Conservation (phyloP, 495 filamentous ascomycete genomes). For the Neurospora sp. region DNA sequence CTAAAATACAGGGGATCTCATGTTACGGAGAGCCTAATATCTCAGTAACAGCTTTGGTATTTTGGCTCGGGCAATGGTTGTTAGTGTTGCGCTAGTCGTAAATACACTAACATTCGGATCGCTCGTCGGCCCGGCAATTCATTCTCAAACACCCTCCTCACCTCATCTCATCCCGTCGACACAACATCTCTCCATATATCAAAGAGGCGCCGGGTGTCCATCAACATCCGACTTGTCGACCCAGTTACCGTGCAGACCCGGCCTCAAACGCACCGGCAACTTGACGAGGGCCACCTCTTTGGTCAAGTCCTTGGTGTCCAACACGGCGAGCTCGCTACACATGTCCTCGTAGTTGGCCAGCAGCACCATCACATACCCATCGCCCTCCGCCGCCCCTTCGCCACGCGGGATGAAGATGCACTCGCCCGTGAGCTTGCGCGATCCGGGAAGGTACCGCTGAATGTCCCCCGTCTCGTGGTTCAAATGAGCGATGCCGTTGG, state of each 20-base stretch:
- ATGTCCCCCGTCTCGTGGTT: conserved; percentile 6
- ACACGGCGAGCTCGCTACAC: conserved; percentile 7
- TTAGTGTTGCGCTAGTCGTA: too few species aligned
- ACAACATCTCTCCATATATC: neutral
- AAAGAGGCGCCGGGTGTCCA: neutral
- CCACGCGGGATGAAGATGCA: conserved; percentile 39
- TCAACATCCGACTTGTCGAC: conserved; percentile 1
- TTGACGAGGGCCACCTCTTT: conserved; percentile 1
- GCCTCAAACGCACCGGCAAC: conserved; percentile 6
- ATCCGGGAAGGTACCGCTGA: conserved; percentile 30
- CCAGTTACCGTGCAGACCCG: conserved; percentile 9
- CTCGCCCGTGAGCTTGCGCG: conserved; percentile 38
- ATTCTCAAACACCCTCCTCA: neutral
- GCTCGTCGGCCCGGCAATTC: neutral
- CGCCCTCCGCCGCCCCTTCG: conserved; percentile 30
- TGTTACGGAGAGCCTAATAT: too few species aligned
- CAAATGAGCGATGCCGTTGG: conserved; percentile 29
- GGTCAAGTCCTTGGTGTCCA: conserved; percentile 6
- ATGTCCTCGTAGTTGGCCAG: conserved; percentile 30
- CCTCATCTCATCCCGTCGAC: neutral
- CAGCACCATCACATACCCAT: conserved; percentile 41
- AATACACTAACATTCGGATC: too few species aligned
- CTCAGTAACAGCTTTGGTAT: too few species aligned
- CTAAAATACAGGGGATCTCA: too few species aligned
- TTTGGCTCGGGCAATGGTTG: too few species aligned